Evolutionary conservation across 768 basidiomycete species (phyloP), one percentile per base, ranked within the genome.

Genomic region (Tulasnella sp.): DNA sequence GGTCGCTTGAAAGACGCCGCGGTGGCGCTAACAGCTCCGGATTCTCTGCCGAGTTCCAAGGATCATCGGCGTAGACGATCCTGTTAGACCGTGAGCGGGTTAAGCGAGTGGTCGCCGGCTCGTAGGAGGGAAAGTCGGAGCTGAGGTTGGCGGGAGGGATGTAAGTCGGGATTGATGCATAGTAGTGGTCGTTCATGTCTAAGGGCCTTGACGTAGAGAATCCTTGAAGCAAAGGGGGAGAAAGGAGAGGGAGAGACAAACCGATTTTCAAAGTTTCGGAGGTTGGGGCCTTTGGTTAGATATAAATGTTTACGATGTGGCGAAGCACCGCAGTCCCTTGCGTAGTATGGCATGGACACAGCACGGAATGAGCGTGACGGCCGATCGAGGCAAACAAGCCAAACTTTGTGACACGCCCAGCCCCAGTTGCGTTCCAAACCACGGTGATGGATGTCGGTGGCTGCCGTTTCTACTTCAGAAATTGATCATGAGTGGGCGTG

Each of bases 31-130:
- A 67, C 61, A 67, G 32, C 61, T 67, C 61, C 29, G 61, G 32
- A 73, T 67, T 67, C 11, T 11, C 32, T 11, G 75, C 75, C 1
- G 75, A 76, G 37, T 76, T 76, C 75, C 75, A 76, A 40, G 75
- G 75, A 67, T 76, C 75, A 76, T 76, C 75, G 29, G 48, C 75
- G 29, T 76, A 76, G 51, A 67, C 57, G 35, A 76, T 37, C 20
- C 75, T 57, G 46, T 42, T 61, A 15, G 75, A 76, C 35, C 55
- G 48, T 23, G 75, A 76, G 32, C 67, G 48, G 9, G 67, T 42
- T 15, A 76, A 2, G 15, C 23, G 32, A 15, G 55, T 57, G 6
- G 75, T 76, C 16, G 75, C 20, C 0, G 75, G 75, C 9, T 16
- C 26, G 39, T 76, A 76, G 20, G 61, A 29, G 10, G 75, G 75